These are phyloP conservation scores for Sporothrix inflata DNA, from an alignment of 2,329 filamentous ascomycete species.

Conservation along the genomic window DNA sequence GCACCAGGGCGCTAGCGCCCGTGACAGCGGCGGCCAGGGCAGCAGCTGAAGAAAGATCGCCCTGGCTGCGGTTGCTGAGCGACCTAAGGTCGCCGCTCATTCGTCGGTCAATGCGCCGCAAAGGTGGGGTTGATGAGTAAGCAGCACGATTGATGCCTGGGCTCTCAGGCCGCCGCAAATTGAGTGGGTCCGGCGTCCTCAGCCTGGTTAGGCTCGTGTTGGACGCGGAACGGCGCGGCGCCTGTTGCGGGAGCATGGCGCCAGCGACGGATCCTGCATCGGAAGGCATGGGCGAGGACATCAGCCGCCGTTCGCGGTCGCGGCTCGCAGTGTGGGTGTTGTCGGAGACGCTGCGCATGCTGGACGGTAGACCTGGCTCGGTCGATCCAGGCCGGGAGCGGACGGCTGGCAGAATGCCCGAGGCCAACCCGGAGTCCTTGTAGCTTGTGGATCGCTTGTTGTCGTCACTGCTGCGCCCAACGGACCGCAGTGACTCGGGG, in stretches of 20 bases:
- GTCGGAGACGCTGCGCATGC: slow-evolving; percentile 30
- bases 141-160: slow-evolving; percentile 55
- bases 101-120: slow-evolving; percentile 69
- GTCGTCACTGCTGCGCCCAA: not conserved
- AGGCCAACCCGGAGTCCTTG: slow-evolving; percentile 37
- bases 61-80: slow-evolving; percentile 58
- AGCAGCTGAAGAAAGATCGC: slow-evolving; percentile 23
- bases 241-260: slow-evolving; percentile 36
- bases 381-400: slow-evolving; percentile 1
- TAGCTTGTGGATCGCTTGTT: slow-evolving; percentile 31
- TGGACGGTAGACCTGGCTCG: not conserved
- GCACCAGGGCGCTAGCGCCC: slow-evolving; percentile 13
- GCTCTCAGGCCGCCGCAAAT: slow-evolving; percentile 66
- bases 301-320: slow-evolving; percentile 23
- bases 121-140: slow-evolving; percentile 63
- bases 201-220: slow-evolving; percentile 58
- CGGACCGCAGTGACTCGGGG: not conserved
- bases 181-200: slow-evolving; percentile 57
- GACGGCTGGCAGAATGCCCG: slow-evolving; percentile 26
- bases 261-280: not conserved
- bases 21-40: not conserved
- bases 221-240: slow-evolving; percentile 49
- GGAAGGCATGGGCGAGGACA: slow-evolving; percentile 27
- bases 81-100: slow-evolving; percentile 78
- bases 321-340: slow-evolving; percentile 26